These are phyloP conservation scores for Madurella fahalii DNA, from an alignment of 2,329 filamentous ascomycete genomes.

Conservation along the genomic window DNA sequence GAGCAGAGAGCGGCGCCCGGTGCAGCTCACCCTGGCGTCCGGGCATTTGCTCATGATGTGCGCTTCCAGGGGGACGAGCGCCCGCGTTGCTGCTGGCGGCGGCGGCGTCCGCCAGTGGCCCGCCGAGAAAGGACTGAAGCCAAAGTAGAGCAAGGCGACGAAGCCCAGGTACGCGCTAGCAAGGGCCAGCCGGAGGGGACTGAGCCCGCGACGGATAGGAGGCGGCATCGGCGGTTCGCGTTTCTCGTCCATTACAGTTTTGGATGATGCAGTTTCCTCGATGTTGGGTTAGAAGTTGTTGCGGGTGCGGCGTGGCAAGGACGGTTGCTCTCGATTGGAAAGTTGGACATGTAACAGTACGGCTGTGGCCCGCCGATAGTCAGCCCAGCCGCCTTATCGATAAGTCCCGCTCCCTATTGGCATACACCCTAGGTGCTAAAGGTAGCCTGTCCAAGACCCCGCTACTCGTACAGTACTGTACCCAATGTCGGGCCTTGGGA, in stretches of 20 bases:
- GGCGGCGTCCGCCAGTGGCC: background rate
- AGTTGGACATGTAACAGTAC: no score
- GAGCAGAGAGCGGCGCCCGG: background rate
- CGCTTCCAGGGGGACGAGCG: conserved; percentile 72
- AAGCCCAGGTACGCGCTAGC: conserved; percentile 12
- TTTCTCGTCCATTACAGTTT: conserved; percentile 20
- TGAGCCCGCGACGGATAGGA: conserved; percentile 18
- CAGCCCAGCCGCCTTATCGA: no score
- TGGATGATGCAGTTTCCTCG: background rate
- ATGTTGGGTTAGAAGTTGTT: background rate
- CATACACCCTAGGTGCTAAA: no score
- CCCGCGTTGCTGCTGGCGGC: background rate
- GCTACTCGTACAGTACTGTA: no score
- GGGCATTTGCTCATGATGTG: conserved; percentile 98
- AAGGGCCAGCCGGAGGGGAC: conserved; percentile 10
- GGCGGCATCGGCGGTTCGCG: conserved; percentile 15
- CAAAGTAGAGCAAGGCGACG: conserved; percentile 9
- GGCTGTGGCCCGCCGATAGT: no score
- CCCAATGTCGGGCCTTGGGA: no score
- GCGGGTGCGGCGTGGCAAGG: background rate
- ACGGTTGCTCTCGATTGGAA: no score
- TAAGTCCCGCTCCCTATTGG: no score
- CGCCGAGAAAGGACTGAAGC: conserved; percentile 1
- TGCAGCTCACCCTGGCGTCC: conserved; percentile 61
- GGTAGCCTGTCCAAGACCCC: no score